These are phyloP conservation scores for Plasmopara viticola DNA, from an alignment of 352 stramenopile species.

Conservation along the genomic window DNA sequence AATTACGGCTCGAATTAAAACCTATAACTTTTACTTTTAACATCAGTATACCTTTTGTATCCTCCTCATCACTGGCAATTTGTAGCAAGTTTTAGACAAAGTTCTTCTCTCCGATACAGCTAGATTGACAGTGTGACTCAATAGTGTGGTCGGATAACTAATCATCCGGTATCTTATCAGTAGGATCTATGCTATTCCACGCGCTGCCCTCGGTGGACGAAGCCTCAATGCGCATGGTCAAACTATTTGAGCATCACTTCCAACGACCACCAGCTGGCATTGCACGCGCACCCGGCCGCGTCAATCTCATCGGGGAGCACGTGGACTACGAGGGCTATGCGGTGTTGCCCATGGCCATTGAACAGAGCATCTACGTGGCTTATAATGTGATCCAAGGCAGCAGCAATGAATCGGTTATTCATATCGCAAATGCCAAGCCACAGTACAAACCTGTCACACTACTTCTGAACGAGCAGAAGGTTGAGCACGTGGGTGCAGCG, in stretches of 20 bases:
- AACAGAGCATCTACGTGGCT: slow-evolving; percentile 50
- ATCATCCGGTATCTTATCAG: too few relatives aligned
- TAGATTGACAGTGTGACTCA: too few relatives aligned
- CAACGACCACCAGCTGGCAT: slow-evolving; percentile 23
- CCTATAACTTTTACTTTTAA: too few relatives aligned
- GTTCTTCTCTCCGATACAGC: too few relatives aligned
- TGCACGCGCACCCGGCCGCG: slow-evolving; percentile 57
- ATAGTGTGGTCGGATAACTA: too few relatives aligned
- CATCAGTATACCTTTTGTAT: too few relatives aligned
- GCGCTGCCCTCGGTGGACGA: slow-evolving; percentile 6
- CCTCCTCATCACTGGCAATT: too few relatives aligned
- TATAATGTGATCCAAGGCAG: slow-evolving; percentile 15
- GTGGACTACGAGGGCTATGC: slow-evolving; percentile 85
- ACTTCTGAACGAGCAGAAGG: slow-evolving; percentile 4
- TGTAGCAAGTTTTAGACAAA: too few relatives aligned
- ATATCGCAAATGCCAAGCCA: slow-evolving; percentile 19
- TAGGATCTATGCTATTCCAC: slow-evolving; percentile 6
- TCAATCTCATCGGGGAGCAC: slow-evolving; percentile 87
- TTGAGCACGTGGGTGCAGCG: slow-evolving; percentile 2
- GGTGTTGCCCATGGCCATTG: slow-evolving; percentile 78
- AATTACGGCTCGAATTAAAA: too few relatives aligned
- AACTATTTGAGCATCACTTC: slow-evolving; percentile 29
- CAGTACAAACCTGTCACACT: slow-evolving; percentile 17
- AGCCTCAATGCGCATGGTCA: not conserved
- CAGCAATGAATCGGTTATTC: slow-evolving; percentile 3